Conservation (phyloP, 495 filamentous ascomycete genomes). For the Margaritispora aquatica region DNA sequence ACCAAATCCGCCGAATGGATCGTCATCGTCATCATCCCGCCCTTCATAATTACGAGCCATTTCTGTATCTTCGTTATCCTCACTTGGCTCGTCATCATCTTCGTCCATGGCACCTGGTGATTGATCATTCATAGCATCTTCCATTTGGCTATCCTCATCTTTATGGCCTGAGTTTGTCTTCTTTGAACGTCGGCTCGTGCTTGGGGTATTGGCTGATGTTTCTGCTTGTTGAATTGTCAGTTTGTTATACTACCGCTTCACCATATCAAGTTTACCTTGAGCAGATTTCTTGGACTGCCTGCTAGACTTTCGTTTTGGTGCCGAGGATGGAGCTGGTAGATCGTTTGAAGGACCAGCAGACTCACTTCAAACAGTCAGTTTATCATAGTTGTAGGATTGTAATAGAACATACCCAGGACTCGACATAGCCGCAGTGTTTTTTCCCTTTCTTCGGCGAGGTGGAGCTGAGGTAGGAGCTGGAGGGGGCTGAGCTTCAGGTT, state of each 20-base stretch:
- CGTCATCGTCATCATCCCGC: slow-evolving; percentile 55
- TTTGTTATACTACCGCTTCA: slow-evolving; percentile 12
- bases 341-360: slow-evolving; percentile 31
- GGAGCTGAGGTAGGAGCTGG: slow-evolving; percentile 28
- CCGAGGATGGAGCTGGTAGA: slow-evolving; percentile 11
- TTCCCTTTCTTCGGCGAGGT: slow-evolving; percentile 53
- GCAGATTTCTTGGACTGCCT: slow-evolving; percentile 40
- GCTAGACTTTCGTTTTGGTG: slow-evolving; percentile 58
- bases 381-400: too few species aligned
- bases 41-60: slow-evolving; percentile 42
- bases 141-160: slow-evolving; percentile 21
- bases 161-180: slow-evolving; percentile 17
- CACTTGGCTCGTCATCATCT: slow-evolving; percentile 45
- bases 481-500: slow-evolving; percentile 21
- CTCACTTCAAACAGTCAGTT: slow-evolving; percentile 22
- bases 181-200: slow-evolving; percentile 20
- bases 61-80: slow-evolving; percentile 42
- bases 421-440: slow-evolving; percentile 69
- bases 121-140: slow-evolving; percentile 32
- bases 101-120: slow-evolving; percentile 41
- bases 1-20: slow-evolving; percentile 75
- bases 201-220: slow-evolving; percentile 15
- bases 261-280: slow-evolving; percentile 41
- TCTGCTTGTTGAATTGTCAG: slow-evolving; percentile 16
- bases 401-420: slow-evolving; percentile 62